phyloP scores from a whole-genome alignment of 768 basidiomycete species.

The Auricularia auricula-judae region DNA sequence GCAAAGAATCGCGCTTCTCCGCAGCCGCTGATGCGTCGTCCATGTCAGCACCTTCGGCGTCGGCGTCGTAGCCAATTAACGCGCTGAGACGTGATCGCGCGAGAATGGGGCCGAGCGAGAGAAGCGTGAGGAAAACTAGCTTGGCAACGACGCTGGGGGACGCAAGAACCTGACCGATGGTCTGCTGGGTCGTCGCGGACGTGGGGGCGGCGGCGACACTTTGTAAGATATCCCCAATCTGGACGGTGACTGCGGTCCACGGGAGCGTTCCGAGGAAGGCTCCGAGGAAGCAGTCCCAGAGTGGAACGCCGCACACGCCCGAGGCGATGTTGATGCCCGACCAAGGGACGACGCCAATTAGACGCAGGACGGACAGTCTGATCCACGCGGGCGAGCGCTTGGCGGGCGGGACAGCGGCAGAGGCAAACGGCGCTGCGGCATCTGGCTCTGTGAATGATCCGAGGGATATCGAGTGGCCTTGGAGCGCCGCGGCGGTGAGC shows the following conservation, averaged over 20 bases:
- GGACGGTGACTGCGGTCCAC: slow-evolving; percentile 88
- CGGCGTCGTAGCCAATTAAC: slow-evolving; percentile 32
- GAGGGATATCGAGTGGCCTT: slow-evolving; percentile 39
- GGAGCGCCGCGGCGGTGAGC: slow-evolving; percentile 71
- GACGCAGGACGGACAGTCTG: slow-evolving; percentile 73
- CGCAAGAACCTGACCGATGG: slow-evolving; percentile 73
- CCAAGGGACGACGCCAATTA: slow-evolving; percentile 93
- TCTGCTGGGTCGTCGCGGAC: slow-evolving; percentile 44
- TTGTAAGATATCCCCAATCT: slow-evolving; percentile 82
- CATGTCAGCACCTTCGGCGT: slow-evolving; percentile 20
- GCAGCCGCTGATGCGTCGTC: slow-evolving; percentile 20
- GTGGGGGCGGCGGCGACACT: slow-evolving; percentile 60
- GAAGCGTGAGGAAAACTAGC: slow-evolving; percentile 67
- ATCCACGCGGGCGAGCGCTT: slow-evolving; percentile 48
- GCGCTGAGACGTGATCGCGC: slow-evolving; percentile 54
- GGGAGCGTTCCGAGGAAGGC: slow-evolving; percentile 77
- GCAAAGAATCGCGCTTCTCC: slow-evolving; percentile 3
- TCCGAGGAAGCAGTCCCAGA: slow-evolving; percentile 66
- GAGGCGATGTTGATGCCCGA: slow-evolving; percentile 95
- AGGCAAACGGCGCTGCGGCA: slow-evolving; percentile 23
- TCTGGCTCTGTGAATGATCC: slow-evolving; percentile 2
- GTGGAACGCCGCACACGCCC: slow-evolving; percentile 76
- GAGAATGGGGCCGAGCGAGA: slow-evolving; percentile 82
- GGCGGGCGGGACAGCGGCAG: slow-evolving; percentile 17
- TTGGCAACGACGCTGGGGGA: slow-evolving; percentile 79